phyloP scores from a whole-genome alignment of 1,139 yeast species.

The Citeromyces hawaiiensis region DNA sequence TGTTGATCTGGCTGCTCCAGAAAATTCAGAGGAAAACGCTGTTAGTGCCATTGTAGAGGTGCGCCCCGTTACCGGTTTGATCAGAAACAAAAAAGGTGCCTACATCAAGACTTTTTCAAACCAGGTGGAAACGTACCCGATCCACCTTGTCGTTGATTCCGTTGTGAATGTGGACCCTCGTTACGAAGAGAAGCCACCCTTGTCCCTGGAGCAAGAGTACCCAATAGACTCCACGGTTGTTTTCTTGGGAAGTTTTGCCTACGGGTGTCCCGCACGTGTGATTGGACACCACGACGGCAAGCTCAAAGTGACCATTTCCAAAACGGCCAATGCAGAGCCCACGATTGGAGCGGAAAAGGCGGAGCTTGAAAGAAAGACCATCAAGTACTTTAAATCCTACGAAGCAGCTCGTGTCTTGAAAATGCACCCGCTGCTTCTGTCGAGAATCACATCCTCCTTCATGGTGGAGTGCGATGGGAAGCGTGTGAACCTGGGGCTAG shows the following conservation, averaged over 20 bases:
- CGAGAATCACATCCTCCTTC: constrained; percentile 66
- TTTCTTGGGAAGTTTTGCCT: constrained; percentile 81
- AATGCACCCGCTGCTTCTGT: constrained; percentile 51
- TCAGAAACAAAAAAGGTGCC: constrained; percentile 58
- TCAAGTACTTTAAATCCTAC: constrained; percentile 53
- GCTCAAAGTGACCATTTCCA: constrained; percentile 40
- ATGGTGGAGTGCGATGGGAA: constrained; percentile 35
- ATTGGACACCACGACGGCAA: constrained; percentile 39
- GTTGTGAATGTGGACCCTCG: constrained; percentile 68
- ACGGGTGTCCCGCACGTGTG: constrained; percentile 74
- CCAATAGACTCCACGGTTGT: constrained; percentile 63
- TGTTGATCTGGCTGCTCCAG: constrained; percentile 17
- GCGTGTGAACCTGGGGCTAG: constrained; percentile 69
- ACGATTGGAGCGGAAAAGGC: constrained; percentile 49
- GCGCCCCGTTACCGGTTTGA: constrained; percentile 66
- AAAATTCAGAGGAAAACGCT: constrained; percentile 34
- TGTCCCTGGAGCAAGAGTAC: constrained; percentile 71
- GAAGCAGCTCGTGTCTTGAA: constrained; percentile 49
- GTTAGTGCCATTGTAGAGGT: constrained; percentile 44
- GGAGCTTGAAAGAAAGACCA: constrained; percentile 36
- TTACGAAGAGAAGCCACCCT: constrained; percentile 57
- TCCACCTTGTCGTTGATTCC: constrained; percentile 67
- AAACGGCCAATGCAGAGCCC: constrained; percentile 41
- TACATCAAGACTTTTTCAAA: constrained; percentile 53
- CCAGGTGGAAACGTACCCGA: constrained; percentile 46